Conservation (phyloP, 2,329 filamentous ascomycete genomes). For the Phialophora macrospora region DNA sequence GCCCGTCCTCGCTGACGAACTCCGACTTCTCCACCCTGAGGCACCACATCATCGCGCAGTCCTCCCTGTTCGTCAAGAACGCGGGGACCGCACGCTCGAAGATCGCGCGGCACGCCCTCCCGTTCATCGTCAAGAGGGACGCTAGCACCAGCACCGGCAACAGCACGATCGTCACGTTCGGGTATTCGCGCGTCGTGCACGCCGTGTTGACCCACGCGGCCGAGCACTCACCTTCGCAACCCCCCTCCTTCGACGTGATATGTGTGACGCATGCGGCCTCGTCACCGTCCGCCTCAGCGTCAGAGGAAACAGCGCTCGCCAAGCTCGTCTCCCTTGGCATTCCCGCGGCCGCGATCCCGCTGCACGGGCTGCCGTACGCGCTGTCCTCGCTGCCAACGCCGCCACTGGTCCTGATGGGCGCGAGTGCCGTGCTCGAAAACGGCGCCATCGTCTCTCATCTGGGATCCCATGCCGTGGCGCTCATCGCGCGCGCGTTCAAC, state of each 20-base stretch:
- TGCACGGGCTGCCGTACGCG: slow-evolving; percentile 31
- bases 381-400: slow-evolving; percentile 27
- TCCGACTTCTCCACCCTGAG: slow-evolving; percentile 83
- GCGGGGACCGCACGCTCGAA: slow-evolving; percentile 77
- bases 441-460: slow-evolving; percentile 89
- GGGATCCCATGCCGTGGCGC: slow-evolving; percentile 83
- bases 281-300: slow-evolving; percentile 1
- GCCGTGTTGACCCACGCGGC: slow-evolving; percentile 66
- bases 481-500: slow-evolving; percentile 73
- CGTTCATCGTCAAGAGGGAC: slow-evolving; percentile 63
- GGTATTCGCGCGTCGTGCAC: slow-evolving; percentile 82
- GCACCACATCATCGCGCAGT: slow-evolving; percentile 82
- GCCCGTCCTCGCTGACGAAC: slow-evolving; percentile 48
- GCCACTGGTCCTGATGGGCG: slow-evolving; percentile 64
- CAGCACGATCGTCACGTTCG: slow-evolving; percentile 84
- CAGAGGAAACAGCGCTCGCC: slow-evolving; percentile 14
- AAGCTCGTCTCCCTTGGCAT: slow-evolving; percentile 31
- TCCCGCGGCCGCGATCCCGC: slow-evolving; percentile 31
- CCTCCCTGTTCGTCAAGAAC: slow-evolving; percentile 80
- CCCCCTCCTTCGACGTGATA: slow-evolving; percentile 79
- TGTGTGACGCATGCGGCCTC: slow-evolving; percentile 63
- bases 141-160: neutral
- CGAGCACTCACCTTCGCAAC: slow-evolving; percentile 62
- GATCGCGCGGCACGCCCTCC: slow-evolving; percentile 78
- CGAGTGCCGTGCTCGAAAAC: slow-evolving; percentile 90